phyloP scores from a whole-genome alignment of 2,329 filamentous ascomycete genomes.

The Aspergillus sp. region DNA sequence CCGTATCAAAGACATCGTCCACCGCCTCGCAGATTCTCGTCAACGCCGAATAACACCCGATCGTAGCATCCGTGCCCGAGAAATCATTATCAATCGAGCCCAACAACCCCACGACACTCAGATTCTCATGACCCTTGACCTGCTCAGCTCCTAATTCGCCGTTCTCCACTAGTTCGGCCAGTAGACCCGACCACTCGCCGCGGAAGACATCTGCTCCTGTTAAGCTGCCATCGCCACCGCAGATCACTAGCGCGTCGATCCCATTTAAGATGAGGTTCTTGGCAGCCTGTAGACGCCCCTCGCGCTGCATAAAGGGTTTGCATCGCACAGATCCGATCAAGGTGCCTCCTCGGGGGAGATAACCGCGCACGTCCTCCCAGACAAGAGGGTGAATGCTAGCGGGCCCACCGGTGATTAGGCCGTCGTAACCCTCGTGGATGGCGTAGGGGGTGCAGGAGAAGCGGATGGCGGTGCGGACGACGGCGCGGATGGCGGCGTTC shows the following conservation, averaged over 20 bases:
- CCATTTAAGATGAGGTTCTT: constrained; percentile 92
- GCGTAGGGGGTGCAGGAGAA: constrained; percentile 75
- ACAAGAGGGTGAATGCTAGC: constrained; percentile 81
- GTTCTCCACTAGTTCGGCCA: constrained; percentile 76
- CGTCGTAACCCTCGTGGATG: constrained; percentile 92
- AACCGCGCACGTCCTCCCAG: constrained; percentile 93
- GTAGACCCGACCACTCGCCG: constrained; percentile 80
- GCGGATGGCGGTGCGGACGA: constrained; percentile 86
- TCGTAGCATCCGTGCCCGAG: constrained; percentile 92
- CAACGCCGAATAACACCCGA: constrained; percentile 91
- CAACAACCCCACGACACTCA: constrained; percentile 95
- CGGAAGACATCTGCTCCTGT: constrained; percentile 93
- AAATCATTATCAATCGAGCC: constrained; percentile 98
- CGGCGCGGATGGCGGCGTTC: constrained; percentile 85
- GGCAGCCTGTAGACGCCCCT: constrained; percentile 77
- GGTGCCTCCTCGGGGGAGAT: constrained; percentile 90
- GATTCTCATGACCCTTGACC: constrained; percentile 71
- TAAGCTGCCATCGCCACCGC: constrained; percentile 90
- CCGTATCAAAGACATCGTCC: constrained; percentile 88
- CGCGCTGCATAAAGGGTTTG: constrained; percentile 84
- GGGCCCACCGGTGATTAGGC: constrained; percentile 76
- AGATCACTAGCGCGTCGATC: constrained; percentile 94
- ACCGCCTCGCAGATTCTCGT: constrained; percentile 91
- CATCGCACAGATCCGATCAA: constrained; percentile 93
- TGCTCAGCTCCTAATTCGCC: constrained; percentile 70